Conservation (phyloP, 176 grass and related monocot genomes). For the Bonia amplexicaulis region DNA sequence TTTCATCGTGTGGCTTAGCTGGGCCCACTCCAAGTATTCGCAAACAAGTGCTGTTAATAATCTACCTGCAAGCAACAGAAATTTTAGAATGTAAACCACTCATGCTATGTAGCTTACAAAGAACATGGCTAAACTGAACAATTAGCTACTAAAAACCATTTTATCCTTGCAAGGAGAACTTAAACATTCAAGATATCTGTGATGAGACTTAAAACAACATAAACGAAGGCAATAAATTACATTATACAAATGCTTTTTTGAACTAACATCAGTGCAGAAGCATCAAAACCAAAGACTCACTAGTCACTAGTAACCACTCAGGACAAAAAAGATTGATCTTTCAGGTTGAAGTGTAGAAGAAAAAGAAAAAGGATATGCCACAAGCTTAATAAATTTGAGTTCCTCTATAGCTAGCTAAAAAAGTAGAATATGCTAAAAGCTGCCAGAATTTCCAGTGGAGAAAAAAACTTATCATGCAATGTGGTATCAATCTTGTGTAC, state of each 20-base stretch:
- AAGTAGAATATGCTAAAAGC: not conserved
- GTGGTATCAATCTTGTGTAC: not conserved
- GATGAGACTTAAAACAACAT: conserved; percentile 3
- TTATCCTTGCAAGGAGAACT: not conserved
- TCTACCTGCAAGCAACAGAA: conserved; percentile 61
- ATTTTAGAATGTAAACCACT: conserved; percentile 9
- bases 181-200: not conserved
- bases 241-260: conserved; percentile 1
- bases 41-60: conserved; percentile 79
- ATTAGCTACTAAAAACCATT: not conserved
- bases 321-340: not conserved
- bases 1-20: conserved; percentile 86
- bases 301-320: not conserved
- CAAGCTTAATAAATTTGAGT: not conserved
- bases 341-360: not conserved
- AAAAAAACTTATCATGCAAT: not conserved
- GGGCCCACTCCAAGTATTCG: conserved; percentile 93
- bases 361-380: not conserved
- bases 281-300: not conserved
- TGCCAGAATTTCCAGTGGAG: not conserved
- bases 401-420: not conserved
- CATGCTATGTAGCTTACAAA: conserved; percentile 6
- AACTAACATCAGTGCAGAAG: conserved; percentile 7
- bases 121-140: not conserved
- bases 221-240: not conserved